Base-by-base conservation (phyloP, 108 stramenopile species). In the Nitzschia putrida region DNA sequence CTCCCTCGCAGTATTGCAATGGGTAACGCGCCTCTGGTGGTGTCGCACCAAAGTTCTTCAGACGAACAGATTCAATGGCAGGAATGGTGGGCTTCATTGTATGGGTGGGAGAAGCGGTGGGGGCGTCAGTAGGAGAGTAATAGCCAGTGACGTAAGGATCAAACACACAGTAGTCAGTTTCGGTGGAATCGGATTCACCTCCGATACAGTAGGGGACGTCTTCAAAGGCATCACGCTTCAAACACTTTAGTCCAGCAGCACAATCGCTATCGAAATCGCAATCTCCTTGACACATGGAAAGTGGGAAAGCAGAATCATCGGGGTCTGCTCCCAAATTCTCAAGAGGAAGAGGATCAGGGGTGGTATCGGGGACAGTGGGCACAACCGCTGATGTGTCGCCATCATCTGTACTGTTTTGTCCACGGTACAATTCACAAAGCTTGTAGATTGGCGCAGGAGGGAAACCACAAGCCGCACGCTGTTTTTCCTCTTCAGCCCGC, bases 231-330 rank as follows among this genome's bases (percentile, higher is more conserved):
- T 59, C 57, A 18, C 85, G 74, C 23, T 72, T 63, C 42, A 70
- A 65, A 56, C 89, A 91, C 20, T 68, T 60, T n/a, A 91, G 56
- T 1, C 81, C 82, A 14, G 49, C 5, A 8, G 57, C 73, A 61
- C 89, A 91, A 64, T 86, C 85, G 66, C 82, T 74, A n/a, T 20
- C 37, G 23, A 77, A 77, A 41, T 85, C 85, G 49, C 89, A 91
- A 53, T 86, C 87, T 38, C 89, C 89, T 14, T 81, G 66, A 64
- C 87, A 88, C 10, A 70, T 40, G 8, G 37, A 29, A 49, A 88
- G 71, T 12, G 84, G 90, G 18, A 69, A 34, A 0, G 16, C 34
- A 37, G 64, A 55, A 9, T 58, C 57, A n/a, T 68, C 68, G 10
- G 69, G 69, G 22, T 70, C 61, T 44, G 37, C 69, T 8, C 76